These are phyloP conservation scores for Saccharomycopsis babjevae DNA, from an alignment of 805 yeast species.

Conservation along the genomic window DNA sequence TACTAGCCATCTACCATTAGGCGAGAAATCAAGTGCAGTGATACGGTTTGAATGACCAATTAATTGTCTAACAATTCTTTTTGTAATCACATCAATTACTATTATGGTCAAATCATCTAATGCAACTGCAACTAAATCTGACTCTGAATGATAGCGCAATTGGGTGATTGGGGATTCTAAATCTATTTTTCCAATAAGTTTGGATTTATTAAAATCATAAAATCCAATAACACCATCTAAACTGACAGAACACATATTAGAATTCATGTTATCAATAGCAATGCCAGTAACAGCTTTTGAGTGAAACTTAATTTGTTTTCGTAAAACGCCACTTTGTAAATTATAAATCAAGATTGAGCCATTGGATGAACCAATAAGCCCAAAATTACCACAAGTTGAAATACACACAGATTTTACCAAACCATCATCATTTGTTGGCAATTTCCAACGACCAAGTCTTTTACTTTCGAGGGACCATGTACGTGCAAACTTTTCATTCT, in stretches of 20 bases:
- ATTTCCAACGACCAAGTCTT: conserved; percentile 64
- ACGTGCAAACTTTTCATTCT: conserved; percentile 71
- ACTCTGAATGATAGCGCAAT: conserved; percentile 66
- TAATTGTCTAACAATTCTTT: conserved; percentile 72
- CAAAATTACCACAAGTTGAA: conserved; percentile 94
- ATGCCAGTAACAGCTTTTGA: conserved; percentile 81
- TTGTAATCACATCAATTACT: conserved; percentile 73
- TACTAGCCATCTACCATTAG: conserved; percentile 92
- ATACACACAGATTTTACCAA: conserved; percentile 64
- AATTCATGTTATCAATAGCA: conserved; percentile 82
- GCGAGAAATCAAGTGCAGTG: conserved; percentile 80
- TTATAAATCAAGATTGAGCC: conserved; percentile 86
- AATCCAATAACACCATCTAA: conserved; percentile 85
- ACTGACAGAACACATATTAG: conserved; percentile 77
- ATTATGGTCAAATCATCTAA: conserved; percentile 80
- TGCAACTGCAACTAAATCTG: conserved; percentile 78
- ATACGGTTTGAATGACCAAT: conserved; percentile 87
- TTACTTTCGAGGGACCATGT: conserved; percentile 81
- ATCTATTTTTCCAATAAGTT: conserved; percentile 53
- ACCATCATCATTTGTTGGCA: conserved; percentile 71
- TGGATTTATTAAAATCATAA: conserved; percentile 69
- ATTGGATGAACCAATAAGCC: conserved; percentile 73
- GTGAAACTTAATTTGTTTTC: conserved; percentile 62
- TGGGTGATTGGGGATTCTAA: conserved; percentile 71
- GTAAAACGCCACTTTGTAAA: conserved; percentile 78